A percentile compares a stretch with the other conserved stretches of the same genome.
phyloP scores from a whole-genome alignment of 73 alveolate genomes.

The Effrenium voratum region DNA sequence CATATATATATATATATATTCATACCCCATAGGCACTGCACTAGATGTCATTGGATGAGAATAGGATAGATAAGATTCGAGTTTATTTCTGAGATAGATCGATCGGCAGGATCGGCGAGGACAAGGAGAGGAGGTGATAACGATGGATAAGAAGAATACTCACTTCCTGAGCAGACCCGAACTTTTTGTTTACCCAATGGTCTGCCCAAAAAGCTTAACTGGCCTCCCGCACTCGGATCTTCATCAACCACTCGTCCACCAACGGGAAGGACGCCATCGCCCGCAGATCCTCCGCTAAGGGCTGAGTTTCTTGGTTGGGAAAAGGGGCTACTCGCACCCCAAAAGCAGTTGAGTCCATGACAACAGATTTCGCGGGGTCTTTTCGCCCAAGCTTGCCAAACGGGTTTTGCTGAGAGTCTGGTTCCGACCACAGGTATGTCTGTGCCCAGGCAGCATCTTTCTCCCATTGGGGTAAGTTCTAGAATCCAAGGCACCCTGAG shows the following conservation, averaged over 20 bases:
- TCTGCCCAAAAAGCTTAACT: neutral
- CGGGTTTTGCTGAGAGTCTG: no score
- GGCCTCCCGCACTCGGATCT: constrained; percentile 37
- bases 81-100: neutral
- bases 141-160: neutral
- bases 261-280: constrained; percentile 18
- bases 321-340: no score
- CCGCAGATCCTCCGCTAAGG: constrained; percentile 11
- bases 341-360: no score
- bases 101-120: neutral
- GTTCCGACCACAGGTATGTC: no score
- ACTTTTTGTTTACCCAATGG: neutral
- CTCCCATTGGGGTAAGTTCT: no score
- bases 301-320: no score
- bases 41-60: neutral
- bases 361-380: no score
- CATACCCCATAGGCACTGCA: neutral
- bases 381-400: no score
- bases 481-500: no score
- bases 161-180: neutral
- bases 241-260: constrained; percentile 51
- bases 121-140: neutral
- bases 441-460: no score
- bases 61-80: neutral
- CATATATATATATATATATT: no score